Percentiles rank a stretch among this genome's conserved stretches.
These are phyloP conservation scores for Lepidium didymum DNA, from an alignment of 345 rosid genomes.

Conservation along the genomic window DNA sequence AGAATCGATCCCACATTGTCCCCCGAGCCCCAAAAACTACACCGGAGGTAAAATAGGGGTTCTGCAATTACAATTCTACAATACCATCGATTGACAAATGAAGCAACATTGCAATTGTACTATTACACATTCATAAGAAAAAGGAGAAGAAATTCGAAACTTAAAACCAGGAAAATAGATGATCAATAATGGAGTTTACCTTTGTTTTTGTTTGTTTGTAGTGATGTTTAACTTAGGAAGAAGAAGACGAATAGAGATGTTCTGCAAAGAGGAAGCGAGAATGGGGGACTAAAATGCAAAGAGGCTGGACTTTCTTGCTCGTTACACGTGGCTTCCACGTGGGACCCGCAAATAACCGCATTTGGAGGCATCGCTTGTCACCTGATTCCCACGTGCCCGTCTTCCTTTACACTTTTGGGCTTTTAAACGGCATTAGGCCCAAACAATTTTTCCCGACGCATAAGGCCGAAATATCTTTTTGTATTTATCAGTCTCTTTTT, in stretches of 20 bases:
- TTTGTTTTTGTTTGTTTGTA: neutral
- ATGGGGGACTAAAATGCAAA: conserved; percentile 3
- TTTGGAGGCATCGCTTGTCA: conserved; percentile 7
- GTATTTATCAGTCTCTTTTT: no score
- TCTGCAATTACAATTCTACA: neutral
- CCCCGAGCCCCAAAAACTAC: neutral
- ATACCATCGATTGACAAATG: neutral
- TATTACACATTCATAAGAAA: neutral
- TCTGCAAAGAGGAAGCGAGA: neutral
- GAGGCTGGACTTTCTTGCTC: conserved; percentile 3
- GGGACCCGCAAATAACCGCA: conserved; percentile 19
- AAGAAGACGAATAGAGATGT: neutral
- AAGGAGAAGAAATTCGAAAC: neutral
- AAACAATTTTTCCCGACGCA: no score
- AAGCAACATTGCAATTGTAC: neutral
- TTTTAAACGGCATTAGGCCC: neutral
- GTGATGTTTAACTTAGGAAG: neutral
- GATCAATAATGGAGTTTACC: neutral
- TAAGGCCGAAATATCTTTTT: no score
- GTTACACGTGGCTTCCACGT: conserved; percentile 18
- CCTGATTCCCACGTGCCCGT: neutral
- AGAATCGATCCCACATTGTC: conserved; percentile 1
- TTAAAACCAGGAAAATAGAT: neutral
- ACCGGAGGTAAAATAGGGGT: neutral
- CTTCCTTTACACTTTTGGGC: neutral